Evolutionary conservation across 176 grass and related monocot species (phyloP).

Genomic region (Leersia perrieri): DNA sequence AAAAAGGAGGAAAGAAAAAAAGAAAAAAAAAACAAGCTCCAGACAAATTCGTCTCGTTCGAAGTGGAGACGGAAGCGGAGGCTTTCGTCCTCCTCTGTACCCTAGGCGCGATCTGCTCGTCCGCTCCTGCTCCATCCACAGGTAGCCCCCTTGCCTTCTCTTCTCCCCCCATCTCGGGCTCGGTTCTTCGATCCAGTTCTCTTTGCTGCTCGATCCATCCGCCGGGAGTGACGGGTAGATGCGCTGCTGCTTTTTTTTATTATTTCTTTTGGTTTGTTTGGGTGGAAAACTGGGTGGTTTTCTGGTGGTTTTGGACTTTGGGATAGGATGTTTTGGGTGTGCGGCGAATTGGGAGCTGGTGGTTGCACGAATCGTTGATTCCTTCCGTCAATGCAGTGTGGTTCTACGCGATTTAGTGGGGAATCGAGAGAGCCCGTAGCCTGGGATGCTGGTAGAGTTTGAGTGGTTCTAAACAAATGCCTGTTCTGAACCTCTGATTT

Average conservation of each 20-base stretch:
- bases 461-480: neutral
- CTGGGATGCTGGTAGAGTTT: neutral
- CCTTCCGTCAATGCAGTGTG: slow-evolving; percentile 15
- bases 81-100: neutral
- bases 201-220: neutral
- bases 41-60: slow-evolving; percentile 6
- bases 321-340: neutral
- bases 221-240: slow-evolving; percentile 5
- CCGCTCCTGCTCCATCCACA: neutral
- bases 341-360: neutral
- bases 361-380: neutral
- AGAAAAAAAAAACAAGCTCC: neutral
- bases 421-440: neutral
- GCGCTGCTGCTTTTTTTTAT: neutral
- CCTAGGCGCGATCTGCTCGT: slow-evolving; percentile 26
- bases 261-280: too few species aligned
- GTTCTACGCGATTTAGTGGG: neutral
- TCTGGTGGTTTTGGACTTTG: neutral
- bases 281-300: neutral
- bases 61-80: neutral
- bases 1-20: neutral
- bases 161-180: neutral
- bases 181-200: neutral
- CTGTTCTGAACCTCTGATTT: neutral
- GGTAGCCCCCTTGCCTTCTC: neutral